A percentile compares a stretch with the other conserved stretches of the same genome.
phyloP scores from a whole-genome alignment of 495 filamentous ascomycete genomes.

The Stereocaulon alpinum region DNA sequence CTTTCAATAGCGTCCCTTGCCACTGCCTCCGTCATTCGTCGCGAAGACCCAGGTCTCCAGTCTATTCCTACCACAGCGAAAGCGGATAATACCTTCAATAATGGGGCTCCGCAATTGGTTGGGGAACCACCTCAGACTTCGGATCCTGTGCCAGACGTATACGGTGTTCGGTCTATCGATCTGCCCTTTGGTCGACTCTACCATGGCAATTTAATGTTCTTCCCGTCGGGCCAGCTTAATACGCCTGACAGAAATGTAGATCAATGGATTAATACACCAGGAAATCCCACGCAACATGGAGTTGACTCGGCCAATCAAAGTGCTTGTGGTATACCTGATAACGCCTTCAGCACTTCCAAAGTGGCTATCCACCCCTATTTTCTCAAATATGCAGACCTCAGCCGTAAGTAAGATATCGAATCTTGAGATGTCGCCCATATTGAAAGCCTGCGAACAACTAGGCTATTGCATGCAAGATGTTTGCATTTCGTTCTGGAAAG shows the following conservation, averaged over 20 bases:
- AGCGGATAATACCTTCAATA: constrained; percentile 19
- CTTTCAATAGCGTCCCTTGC: constrained; percentile 5
- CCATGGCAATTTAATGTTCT: constrained; percentile 23
- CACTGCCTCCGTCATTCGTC: constrained; percentile 4
- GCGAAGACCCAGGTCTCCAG: constrained; percentile 12
- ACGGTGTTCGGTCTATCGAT: constrained; percentile 17
- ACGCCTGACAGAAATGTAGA: constrained; percentile 11
- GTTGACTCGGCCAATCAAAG: constrained; percentile 20
- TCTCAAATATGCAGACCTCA: constrained; percentile 23
- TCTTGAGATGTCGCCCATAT: neutral
- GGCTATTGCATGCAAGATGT: constrained; percentile 26
- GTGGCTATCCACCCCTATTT: constrained; percentile 26
- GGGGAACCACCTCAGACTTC: neutral
- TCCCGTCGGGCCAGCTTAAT: constrained; percentile 15
- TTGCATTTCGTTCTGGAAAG: constrained; percentile 23
- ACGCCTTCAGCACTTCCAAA: constrained; percentile 19
- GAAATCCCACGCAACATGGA: neutral
- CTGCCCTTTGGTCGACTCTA: constrained; percentile 23
- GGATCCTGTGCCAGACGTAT: constrained; percentile 10
- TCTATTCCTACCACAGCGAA: constrained; percentile 14
- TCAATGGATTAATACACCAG: constrained; percentile 10
- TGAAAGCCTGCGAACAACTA: neutral
- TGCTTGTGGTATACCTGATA: constrained; percentile 26
- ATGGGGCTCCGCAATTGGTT: constrained; percentile 2
- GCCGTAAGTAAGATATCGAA: constrained; percentile 14